phyloP scores from a whole-genome alignment of 352 stramenopile species.

The Globisporangium emineosum region DNA sequence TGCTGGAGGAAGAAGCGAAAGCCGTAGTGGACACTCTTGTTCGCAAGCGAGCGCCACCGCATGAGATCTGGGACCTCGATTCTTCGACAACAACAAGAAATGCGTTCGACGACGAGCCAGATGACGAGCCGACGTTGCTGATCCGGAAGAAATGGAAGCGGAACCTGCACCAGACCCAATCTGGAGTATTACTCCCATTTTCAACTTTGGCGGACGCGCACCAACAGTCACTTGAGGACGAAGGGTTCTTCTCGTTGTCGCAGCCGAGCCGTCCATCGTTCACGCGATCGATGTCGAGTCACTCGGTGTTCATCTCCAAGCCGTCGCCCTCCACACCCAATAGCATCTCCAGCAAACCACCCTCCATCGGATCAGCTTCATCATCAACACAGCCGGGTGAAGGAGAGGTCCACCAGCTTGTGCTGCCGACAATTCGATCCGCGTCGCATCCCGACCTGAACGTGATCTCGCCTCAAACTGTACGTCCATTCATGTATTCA shows the following conservation, averaged over 20 bases:
- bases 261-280: slow-evolving; percentile 11
- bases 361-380: slow-evolving; percentile 10
- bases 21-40: not conserved
- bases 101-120: not conserved
- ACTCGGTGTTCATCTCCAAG: slow-evolving; percentile 21
- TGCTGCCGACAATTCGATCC: slow-evolving; percentile 53
- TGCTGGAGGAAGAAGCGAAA: not conserved
- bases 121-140: slow-evolving; percentile 2
- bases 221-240: not conserved
- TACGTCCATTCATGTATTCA: slow-evolving; percentile 10
- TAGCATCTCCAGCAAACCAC: not conserved
- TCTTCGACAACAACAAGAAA: not conserved
- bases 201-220: not conserved
- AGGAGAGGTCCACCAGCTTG: slow-evolving; percentile 16
- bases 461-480: slow-evolving; percentile 49
- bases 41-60: not conserved
- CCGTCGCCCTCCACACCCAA: not conserved
- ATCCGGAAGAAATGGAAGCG: slow-evolving; percentile 34
- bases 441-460: slow-evolving; percentile 56
- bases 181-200: not conserved
- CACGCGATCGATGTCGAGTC: slow-evolving; percentile 23
- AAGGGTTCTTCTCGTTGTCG: not conserved
- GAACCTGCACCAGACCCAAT: slow-evolving; percentile 2
- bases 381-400: not conserved
- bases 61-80: not conserved